A percentile compares a stretch with the other conserved stretches of the same genome.
Evolutionary conservation across 768 basidiomycete species (phyloP).

Genomic region (Pisolithus tinctorius): DNA sequence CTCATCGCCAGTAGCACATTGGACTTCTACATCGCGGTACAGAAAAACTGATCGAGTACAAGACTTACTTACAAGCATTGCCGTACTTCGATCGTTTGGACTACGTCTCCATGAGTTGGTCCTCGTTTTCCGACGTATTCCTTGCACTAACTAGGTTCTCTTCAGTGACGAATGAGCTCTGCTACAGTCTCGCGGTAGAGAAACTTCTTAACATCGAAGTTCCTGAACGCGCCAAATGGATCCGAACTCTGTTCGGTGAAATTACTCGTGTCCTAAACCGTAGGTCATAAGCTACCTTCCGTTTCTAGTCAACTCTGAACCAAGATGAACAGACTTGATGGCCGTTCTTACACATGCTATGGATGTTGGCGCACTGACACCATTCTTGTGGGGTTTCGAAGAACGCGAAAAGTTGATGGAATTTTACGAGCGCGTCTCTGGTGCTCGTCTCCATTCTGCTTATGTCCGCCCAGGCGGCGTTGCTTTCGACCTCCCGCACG

Average conservation of each 20-base stretch:
- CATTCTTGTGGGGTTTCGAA: conserved; percentile 99
- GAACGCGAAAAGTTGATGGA: conserved; percentile 99
- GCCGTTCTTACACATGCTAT: conserved; percentile 92
- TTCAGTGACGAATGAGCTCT: conserved; percentile 96
- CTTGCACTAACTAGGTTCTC: background rate
- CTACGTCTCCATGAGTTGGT: conserved; percentile 98
- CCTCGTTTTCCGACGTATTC: conserved; percentile 2
- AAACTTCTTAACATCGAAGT: conserved; percentile 96
- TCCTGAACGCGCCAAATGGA: conserved; percentile 97
- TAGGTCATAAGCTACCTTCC: conserved; percentile 29
- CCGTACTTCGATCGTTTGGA: conserved; percentile 99
- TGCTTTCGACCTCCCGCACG: conserved; percentile 95
- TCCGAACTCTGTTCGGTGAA: conserved; percentile 94
- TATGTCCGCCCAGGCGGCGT: conserved; percentile 98
- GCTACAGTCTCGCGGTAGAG: conserved; percentile 95
- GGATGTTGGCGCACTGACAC: conserved; percentile 97
- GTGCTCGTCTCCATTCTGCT: conserved; percentile 95
- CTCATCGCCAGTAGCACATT: conserved; percentile 56
- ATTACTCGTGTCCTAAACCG: conserved; percentile 94
- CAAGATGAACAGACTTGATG: conserved; percentile 68
- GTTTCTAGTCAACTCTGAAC: conserved; percentile 1
- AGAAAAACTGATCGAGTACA: conserved; percentile 98
- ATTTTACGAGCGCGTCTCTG: conserved; percentile 98
- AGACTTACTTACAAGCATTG: conserved; percentile 94
- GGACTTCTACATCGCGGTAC: conserved; percentile 96